Percentiles rank a stretch among this genome's conserved stretches.
Conservation (phyloP, 371 early-diverging fungal species). For the Mortierella sp. region DNA sequence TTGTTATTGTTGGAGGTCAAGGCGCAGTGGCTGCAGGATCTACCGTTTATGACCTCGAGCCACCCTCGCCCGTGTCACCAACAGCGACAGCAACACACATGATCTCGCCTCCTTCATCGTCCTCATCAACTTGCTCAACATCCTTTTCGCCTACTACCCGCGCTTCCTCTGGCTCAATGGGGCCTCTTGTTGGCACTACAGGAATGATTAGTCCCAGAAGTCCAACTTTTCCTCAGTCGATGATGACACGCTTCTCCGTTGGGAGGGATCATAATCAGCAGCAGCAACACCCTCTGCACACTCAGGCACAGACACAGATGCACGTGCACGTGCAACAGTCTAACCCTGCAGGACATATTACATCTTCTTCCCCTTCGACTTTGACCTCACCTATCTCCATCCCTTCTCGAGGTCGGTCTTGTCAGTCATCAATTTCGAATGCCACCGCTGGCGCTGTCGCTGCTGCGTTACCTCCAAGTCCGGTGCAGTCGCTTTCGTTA, state of each 20-base stretch:
- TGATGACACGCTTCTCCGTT: slow-evolving; percentile 28
- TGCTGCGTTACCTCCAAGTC: not conserved
- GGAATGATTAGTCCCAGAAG: slow-evolving; percentile 39
- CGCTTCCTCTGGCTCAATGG: slow-evolving; percentile 5
- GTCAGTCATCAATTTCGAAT: not conserved
- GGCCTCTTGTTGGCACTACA: slow-evolving; percentile 7
- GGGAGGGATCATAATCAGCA: slow-evolving; percentile 16
- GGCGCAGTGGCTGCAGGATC: slow-evolving; percentile 36
- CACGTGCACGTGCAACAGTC: slow-evolving; percentile 3
- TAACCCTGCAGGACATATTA: slow-evolving; percentile 4
- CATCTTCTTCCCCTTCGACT: not conserved
- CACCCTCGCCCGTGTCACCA: slow-evolving; percentile 18
- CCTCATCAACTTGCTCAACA: not conserved
- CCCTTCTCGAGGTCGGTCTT: slow-evolving; percentile 19
- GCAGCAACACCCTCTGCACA: not conserved
- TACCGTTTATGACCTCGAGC: slow-evolving; percentile 24
- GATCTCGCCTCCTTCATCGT: not conserved
- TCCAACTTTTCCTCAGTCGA: slow-evolving; percentile 31
- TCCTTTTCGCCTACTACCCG: not conserved
- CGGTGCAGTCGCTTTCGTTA: slow-evolving; percentile 4
- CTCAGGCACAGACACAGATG: not conserved
- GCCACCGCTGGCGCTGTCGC: not conserved
- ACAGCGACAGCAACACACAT: not conserved
- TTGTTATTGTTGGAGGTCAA: slow-evolving; percentile 43
- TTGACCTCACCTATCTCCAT: slow-evolving; percentile 14